Evolutionary conservation across 2,329 filamentous ascomycete species (phyloP).

Genomic region (Diaporthe sp.): DNA sequence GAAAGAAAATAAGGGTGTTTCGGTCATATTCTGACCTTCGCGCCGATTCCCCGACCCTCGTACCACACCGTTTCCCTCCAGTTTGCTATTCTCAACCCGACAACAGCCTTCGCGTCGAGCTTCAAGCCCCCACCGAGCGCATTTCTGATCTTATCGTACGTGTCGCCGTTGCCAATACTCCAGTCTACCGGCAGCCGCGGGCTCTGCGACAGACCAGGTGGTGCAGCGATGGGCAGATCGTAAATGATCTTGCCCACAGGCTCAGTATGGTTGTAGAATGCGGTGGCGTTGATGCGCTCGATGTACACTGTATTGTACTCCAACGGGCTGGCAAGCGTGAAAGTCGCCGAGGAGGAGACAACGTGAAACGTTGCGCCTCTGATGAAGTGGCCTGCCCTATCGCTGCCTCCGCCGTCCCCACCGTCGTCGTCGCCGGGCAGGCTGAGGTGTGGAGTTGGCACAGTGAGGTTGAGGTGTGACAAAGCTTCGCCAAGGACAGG

Average conservation of each 20-base stretch:
- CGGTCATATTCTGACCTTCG: constrained; percentile 66
- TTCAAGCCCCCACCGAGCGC: constrained; percentile 85
- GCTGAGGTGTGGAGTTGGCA: constrained; percentile 77
- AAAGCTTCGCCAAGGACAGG: constrained; percentile 80
- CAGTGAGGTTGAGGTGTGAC: constrained; percentile 76
- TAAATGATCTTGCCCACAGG: constrained; percentile 84
- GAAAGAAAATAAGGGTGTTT: constrained; percentile 31
- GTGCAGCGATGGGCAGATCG: constrained; percentile 79
- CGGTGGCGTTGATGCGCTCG: constrained; percentile 84
- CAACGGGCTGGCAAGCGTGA: constrained; percentile 85
- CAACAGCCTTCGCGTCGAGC: constrained; percentile 81
- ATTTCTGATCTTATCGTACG: constrained; percentile 80
- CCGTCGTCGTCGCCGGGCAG: constrained; percentile 60
- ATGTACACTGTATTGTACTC: constrained; percentile 79
- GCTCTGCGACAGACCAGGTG: constrained; percentile 78
- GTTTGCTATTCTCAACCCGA: constrained; percentile 79
- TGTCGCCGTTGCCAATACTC: constrained; percentile 79
- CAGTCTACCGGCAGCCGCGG: constrained; percentile 87
- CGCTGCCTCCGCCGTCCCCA: constrained; percentile 51
- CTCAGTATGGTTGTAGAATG: constrained; percentile 85
- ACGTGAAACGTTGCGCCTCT: constrained; percentile 88
- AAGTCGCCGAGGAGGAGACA: constrained; percentile 86
- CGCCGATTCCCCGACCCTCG: constrained; percentile 76
- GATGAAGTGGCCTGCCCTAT: constrained; percentile 77
- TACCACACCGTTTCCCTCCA: constrained; percentile 83